Conservation (phyloP, 164 flowering plant species). For the Sextonia rubra region DNA sequence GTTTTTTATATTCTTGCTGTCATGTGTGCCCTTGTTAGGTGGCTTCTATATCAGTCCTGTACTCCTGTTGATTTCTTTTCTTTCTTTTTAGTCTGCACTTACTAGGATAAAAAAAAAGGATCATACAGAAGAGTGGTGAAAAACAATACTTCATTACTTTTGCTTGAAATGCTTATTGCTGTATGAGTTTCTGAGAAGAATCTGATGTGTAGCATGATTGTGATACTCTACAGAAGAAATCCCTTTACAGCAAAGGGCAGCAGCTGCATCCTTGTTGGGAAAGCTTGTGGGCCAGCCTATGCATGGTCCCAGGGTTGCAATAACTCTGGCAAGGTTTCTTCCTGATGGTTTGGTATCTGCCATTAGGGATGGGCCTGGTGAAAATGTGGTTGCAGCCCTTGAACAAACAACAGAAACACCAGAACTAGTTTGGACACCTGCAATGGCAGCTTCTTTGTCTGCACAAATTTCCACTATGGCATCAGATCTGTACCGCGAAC, state of each 20-base stretch:
- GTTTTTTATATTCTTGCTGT: too few relatives aligned
- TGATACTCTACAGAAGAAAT: slow-evolving; percentile 67
- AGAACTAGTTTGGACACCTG: slow-evolving; percentile 99
- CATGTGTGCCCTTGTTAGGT: too few relatives aligned
- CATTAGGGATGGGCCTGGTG: slow-evolving; percentile 97
- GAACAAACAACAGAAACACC: slow-evolving; percentile 98
- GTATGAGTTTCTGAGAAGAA: neutral
- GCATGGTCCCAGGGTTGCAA: slow-evolving; percentile 99
- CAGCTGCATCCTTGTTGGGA: slow-evolving; percentile 93
- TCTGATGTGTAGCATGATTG: neutral
- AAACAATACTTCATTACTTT: too few relatives aligned
- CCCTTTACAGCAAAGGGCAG: slow-evolving; percentile 92
- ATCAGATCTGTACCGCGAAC: slow-evolving; percentile 82
- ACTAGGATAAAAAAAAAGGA: too few relatives aligned
- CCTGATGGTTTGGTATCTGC: slow-evolving; percentile 95
- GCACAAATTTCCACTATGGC: slow-evolving; percentile 96
- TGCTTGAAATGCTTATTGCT: neutral
- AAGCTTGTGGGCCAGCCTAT: slow-evolving; percentile 94
- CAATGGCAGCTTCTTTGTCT: slow-evolving; percentile 96
- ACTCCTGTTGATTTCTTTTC: neutral
- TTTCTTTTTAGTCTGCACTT: too few relatives aligned
- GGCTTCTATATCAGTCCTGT: too few relatives aligned
- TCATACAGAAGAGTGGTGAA: too few relatives aligned
- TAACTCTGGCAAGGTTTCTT: slow-evolving; percentile 89
- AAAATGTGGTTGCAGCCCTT: slow-evolving; percentile 79